Evolutionary conservation across 768 basidiomycete species (phyloP).

Genomic region (Leccinum aurantiacum): DNA sequence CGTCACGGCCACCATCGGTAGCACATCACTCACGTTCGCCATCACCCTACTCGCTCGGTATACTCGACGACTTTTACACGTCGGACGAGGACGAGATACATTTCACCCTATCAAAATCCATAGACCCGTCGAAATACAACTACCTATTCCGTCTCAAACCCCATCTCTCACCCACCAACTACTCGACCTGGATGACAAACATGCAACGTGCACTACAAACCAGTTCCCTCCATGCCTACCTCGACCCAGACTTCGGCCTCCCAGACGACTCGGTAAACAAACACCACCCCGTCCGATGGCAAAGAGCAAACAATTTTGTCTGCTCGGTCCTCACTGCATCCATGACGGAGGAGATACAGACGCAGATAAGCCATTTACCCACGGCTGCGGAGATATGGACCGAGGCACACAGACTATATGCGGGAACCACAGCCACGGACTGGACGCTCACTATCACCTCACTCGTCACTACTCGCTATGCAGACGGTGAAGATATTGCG

Average conservation of each 20-base stretch:
- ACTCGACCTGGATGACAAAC: too few relatives aligned
- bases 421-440: constrained; percentile 3
- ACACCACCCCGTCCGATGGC: background rate
- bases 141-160: too few relatives aligned
- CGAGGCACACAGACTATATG: background rate
- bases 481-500: constrained; percentile 7
- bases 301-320: background rate
- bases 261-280: background rate
- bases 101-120: too few relatives aligned
- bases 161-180: too few relatives aligned
- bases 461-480: constrained; percentile 7
- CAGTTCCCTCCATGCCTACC: too few relatives aligned
- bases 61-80: too few relatives aligned
- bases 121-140: too few relatives aligned
- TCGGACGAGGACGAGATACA: too few relatives aligned
- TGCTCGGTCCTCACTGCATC: background rate
- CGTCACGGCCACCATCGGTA: background rate
- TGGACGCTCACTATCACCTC: constrained; percentile 11
- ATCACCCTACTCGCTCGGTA: too few relatives aligned
- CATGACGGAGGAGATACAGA: background rate
- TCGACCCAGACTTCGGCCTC: too few relatives aligned
- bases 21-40: too few relatives aligned
- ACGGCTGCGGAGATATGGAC: background rate
- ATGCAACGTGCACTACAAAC: too few relatives aligned
- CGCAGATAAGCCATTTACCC: background rate